Percentiles rank a stretch among this genome's conserved stretches.
phyloP scores from a whole-genome alignment of 345 rosid genomes.

The Salix suchowensis region DNA sequence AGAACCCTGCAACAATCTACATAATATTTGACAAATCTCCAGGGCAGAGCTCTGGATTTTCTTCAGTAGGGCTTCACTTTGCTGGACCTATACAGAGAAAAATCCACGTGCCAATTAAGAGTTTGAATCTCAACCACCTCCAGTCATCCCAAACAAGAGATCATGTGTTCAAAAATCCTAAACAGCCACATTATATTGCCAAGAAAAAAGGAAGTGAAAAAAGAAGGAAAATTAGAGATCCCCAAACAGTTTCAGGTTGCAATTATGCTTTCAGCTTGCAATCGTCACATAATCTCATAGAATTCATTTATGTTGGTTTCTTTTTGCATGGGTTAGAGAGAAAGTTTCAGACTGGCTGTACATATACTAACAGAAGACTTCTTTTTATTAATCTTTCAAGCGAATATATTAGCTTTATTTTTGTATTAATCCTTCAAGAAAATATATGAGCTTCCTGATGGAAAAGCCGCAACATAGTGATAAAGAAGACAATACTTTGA shows the following conservation, averaged over 20 bases:
- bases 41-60: slow-evolving; percentile 58
- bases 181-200: background rate
- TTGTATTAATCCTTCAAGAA: background rate
- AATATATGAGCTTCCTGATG: background rate
- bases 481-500: background rate
- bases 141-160: background rate
- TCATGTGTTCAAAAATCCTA: background rate
- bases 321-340: background rate
- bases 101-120: background rate
- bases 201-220: background rate
- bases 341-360: background rate
- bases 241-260: background rate
- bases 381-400: background rate
- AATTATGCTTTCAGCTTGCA: background rate
- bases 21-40: slow-evolving; percentile 53
- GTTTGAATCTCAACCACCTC: background rate
- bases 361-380: background rate
- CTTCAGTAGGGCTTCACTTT: slow-evolving; percentile 44
- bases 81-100: slow-evolving; percentile 49
- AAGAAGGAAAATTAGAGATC: background rate
- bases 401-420: background rate
- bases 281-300: background rate
- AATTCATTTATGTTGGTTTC: background rate
- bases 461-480: background rate
- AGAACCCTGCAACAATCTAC: slow-evolving; percentile 43